phyloP scores from a whole-genome alignment of 495 filamentous ascomycete genomes.

The Rhypophila decipiens region DNA sequence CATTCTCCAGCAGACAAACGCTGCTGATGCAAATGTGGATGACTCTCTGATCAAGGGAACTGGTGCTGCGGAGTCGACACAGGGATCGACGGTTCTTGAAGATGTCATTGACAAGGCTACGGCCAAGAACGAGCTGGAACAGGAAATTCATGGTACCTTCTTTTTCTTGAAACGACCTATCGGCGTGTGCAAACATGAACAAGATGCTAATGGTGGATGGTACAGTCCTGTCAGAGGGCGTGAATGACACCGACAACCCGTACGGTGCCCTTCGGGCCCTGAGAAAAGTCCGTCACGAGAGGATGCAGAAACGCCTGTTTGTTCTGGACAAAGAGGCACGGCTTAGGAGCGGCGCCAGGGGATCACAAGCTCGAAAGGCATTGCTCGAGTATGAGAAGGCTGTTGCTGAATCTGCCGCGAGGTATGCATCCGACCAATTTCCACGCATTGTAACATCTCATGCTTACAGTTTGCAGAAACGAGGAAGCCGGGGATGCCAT shows the following conservation, averaged over 20 bases:
- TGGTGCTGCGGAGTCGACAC: constrained; percentile 8
- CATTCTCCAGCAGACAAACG: constrained; percentile 64
- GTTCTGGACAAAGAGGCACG: constrained; percentile 66
- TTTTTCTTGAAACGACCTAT: constrained; percentile 21
- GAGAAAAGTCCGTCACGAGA: constrained; percentile 52
- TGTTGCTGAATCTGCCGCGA: constrained; percentile 45
- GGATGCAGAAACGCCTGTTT: constrained; percentile 55
- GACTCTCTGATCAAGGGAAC: neutral
- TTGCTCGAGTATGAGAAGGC: constrained; percentile 58
- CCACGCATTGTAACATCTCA: neutral
- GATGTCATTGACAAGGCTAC: constrained; percentile 62
- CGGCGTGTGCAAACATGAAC: constrained; percentile 38
- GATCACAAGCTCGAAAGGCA: constrained; percentile 64
- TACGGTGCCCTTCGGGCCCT: constrained; percentile 52
- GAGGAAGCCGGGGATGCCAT: constrained; percentile 49
- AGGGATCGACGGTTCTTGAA: constrained; percentile 50
- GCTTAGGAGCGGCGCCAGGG: constrained; percentile 64
- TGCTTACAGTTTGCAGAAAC: constrained; percentile 31
- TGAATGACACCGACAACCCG: constrained; percentile 37
- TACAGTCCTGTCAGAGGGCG: constrained; percentile 26
- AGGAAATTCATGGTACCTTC: constrained; percentile 49
- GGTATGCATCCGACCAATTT: constrained; percentile 39
- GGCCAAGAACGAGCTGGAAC: constrained; percentile 49
- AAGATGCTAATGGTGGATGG: too few relatives aligned
- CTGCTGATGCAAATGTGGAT: constrained; percentile 25